Evolutionary conservation across 495 filamentous ascomycete species (phyloP).

Genomic region (Hyaloscypha variabilis): DNA sequence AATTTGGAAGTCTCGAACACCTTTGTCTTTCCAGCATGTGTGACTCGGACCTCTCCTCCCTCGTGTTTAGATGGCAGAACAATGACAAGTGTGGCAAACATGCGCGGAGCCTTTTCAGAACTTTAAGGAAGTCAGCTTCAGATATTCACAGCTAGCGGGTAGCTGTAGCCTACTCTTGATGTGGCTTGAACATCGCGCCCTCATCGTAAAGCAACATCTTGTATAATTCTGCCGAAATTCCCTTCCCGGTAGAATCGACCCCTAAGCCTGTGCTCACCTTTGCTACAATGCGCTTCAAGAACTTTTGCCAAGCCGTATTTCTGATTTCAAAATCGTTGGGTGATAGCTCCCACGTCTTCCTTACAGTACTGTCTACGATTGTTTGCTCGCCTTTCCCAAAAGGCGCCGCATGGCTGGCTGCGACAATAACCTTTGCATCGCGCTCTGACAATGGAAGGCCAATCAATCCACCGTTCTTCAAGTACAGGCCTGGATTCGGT

Average conservation of each 20-base stretch:
- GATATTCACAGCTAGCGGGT: too few species aligned
- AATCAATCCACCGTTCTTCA: conserved; percentile 41
- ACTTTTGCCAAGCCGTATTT: conserved; percentile 39
- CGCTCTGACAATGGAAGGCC: conserved; percentile 44
- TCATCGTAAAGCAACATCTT: conserved; percentile 60
- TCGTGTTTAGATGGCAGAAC: conserved; percentile 54
- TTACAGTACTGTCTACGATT: conserved; percentile 47
- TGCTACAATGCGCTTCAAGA: conserved; percentile 28
- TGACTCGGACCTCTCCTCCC: conserved; percentile 52
- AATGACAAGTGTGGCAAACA: conserved; percentile 61
- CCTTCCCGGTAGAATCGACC: conserved; percentile 28
- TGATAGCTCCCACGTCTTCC: conserved; percentile 56
- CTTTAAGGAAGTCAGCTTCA: conserved; percentile 14
- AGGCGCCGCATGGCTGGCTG: conserved; percentile 44
- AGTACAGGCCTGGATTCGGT: conserved; percentile 41
- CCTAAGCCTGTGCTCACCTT: conserved; percentile 37
- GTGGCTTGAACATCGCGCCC: conserved; percentile 55
- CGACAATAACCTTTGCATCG: conserved; percentile 44
- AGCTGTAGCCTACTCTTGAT: conserved; percentile 56
- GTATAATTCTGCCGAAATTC: conserved; percentile 47
- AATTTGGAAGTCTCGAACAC: conserved; percentile 42
- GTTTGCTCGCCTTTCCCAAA: conserved; percentile 48
- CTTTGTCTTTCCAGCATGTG: conserved; percentile 40
- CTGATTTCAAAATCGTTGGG: conserved; percentile 43
- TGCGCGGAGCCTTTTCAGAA: conserved; percentile 54